Evolutionary conservation across 306 rosid species (phyloP).

Genomic region (Cercis canadensis): DNA sequence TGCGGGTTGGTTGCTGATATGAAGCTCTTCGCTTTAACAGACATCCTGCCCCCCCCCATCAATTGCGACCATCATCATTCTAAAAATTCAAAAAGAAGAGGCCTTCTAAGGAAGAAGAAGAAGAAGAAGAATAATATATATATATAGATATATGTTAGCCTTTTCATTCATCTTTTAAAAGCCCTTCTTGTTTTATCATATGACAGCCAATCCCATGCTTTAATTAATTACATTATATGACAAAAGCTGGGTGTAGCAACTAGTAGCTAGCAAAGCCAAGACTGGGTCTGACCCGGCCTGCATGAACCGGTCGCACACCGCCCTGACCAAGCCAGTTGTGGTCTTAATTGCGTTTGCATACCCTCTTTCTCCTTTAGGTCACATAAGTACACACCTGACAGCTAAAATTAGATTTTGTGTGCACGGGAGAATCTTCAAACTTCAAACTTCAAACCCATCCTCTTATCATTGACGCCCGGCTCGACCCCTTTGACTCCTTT

Average conservation of each 20-base stretch:
- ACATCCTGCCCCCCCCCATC: no score
- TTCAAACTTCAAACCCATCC: no score
- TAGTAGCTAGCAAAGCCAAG: neutral
- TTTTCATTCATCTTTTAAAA: neutral
- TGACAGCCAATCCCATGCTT: constrained; percentile 37
- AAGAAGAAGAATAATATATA: no score
- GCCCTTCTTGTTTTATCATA: neutral
- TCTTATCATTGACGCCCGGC: neutral
- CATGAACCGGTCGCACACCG: constrained; percentile 77
- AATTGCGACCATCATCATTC: constrained; percentile 59
- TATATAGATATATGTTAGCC: constrained; percentile 12
- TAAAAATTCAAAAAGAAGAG: constrained; percentile 33
- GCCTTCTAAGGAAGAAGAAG: constrained; percentile 24
- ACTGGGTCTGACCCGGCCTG: constrained; percentile 67
- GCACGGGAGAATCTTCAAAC: constrained; percentile 60
- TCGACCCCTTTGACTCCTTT: constrained; percentile 2
- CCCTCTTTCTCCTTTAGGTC: constrained; percentile 36
- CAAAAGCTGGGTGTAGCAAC: constrained; percentile 34
- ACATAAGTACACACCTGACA: constrained; percentile 53
- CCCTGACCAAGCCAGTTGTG: constrained; percentile 78
- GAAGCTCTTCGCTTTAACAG: constrained; percentile 55
- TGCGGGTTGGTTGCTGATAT: constrained; percentile 36
- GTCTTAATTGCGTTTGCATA: constrained; percentile 55
- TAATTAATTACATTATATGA: constrained; percentile 3
- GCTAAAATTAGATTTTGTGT: constrained; percentile 45